These are phyloP conservation scores for Leccinellum rugosiceps DNA, from an alignment of 768 basidiomycete species.

Conservation along the genomic window DNA sequence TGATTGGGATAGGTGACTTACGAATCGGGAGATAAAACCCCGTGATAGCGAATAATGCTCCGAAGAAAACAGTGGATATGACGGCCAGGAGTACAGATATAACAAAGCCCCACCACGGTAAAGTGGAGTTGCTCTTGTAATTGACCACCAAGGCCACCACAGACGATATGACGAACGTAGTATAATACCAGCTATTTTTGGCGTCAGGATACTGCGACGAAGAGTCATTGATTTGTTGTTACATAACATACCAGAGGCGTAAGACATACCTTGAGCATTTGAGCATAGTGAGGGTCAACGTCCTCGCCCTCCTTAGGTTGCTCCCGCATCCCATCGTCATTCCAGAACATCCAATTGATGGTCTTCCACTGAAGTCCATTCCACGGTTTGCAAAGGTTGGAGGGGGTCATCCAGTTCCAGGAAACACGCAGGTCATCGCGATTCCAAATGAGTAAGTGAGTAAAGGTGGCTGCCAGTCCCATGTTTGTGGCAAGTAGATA, in stretches of 20 bases:
- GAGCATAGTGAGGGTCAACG: constrained; percentile 51
- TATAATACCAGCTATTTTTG: constrained; percentile 34
- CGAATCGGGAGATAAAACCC: constrained; percentile 23
- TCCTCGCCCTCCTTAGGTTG: constrained; percentile 37
- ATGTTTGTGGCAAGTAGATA: constrained; percentile 18
- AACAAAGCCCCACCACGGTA: constrained; percentile 60
- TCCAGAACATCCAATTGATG: constrained; percentile 41
- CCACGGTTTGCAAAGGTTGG: constrained; percentile 27
- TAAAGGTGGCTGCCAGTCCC: constrained; percentile 47
- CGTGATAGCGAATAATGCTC: constrained; percentile 52
- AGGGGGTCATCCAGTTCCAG: constrained; percentile 45
- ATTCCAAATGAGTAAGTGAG: constrained; percentile 55
- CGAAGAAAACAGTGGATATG: constrained; percentile 50
- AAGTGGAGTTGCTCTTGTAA: constrained; percentile 50
- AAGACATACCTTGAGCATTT: constrained; percentile 41
- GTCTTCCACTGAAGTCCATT: constrained; percentile 20
- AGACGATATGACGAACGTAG: constrained; percentile 30
- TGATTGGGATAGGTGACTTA: constrained; percentile 7
- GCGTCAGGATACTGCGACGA: constrained; percentile 32
- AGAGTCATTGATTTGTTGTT: not conserved
- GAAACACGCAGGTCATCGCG: constrained; percentile 44
- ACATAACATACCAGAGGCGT: constrained; percentile 17
- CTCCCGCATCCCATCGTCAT: constrained; percentile 13
- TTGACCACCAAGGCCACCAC: constrained; percentile 52
- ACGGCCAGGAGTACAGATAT: constrained; percentile 51